Evolutionary conservation across 768 basidiomycete genomes (phyloP), one percentile per base, ranked within the genome.

Genomic region (Auricularia heimuer): DNA sequence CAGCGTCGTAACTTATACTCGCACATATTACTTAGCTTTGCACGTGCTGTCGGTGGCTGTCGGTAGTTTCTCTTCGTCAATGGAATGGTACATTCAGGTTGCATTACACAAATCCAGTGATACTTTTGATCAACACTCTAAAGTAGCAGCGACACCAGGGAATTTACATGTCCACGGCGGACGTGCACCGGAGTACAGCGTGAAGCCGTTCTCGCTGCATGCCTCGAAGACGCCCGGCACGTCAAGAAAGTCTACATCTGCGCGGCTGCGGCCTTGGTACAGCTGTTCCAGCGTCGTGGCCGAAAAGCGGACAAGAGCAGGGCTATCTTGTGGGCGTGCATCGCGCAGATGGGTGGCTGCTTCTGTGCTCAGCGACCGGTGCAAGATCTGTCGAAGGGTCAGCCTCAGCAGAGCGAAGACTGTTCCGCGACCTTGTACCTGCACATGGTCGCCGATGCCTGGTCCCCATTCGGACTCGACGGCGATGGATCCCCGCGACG

Each of bases 401-500:
- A 63, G 29, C 16, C 47, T 29, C 4, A 21, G 16, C 3, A 42
- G 0, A 42, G 10, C 16, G 2, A 11, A 18, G 4, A 44, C 34
- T 24, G 4, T n/a, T 58, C 12, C 24, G 62, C 39, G 44, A 12
- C 69, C 68, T 56, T 77, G 75, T 75, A 80, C 82, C 75, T 84
- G 82, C 16, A 89, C 81, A 3, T 69, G 66, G 6, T 80, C 75
- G n/a, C 84, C 86, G 14, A 75, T 70, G 3, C 68, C 68, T 2
- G 87, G 87, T 2, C 85, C 82, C 14, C 74, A 75, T 24, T 78
- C 75, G 1, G 82, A 75, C 24, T 84, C 82, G 0, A 92, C 75
- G 1, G 89, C 83, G 14, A 91, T 79, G 3, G 81, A 79, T 2
- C 90, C 90, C 4, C 86, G 81, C 16, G 84, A 84, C 1, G 88